Base-by-base conservation (phyloP, 805 yeast species). In the Debaryomyces castellii region DNA sequence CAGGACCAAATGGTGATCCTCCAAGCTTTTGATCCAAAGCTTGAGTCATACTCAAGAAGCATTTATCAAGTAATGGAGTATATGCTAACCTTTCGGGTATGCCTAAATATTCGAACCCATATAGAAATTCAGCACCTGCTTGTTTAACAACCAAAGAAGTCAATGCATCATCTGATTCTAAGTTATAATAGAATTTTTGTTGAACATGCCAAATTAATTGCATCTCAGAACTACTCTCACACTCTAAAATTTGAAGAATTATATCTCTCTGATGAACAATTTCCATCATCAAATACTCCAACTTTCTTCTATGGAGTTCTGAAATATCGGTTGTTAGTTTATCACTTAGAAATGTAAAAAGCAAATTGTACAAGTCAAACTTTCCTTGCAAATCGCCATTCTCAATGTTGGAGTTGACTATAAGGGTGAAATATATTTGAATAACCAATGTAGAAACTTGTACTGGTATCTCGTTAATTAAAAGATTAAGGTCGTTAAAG, bases 1-100 rank as follows among this genome's bases (percentile, higher is more conserved):
- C 97, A 1, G 98, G 97, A 0, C 98, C 98, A 63, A 86, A 82
- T 0, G 96, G 85, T 1, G 96, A 85, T 0, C 96, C 96, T n/a
- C 98, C 98, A 7, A 82, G 69, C 28, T 76, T 77, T 53, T 83
- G 89, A 27, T 80, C 76, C 14, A 90, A 60, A 0, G 97, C 91
- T 48, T 84, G 86, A 0, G 87, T 72, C 82, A 91, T 79, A 0
- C 90, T 69, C 7, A 84, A 59, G 58, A 78, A 89, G 46, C 89
- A 80, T 5, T 75, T 69, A 40, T 80, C 80, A 6, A 87, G 73
- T 16, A 89, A 69, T 1, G 92, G 89, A 0, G 97, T 92, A 44
- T 80, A 76, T 0, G 92, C 95, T 18, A 91, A 67, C 44, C 83
- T 76, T 16, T 85, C 87, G 2, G 85, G 82, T 1, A 81, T 71